Conservation (phyloP, 139 green algal genomes). For the Volvox africanus region DNA sequence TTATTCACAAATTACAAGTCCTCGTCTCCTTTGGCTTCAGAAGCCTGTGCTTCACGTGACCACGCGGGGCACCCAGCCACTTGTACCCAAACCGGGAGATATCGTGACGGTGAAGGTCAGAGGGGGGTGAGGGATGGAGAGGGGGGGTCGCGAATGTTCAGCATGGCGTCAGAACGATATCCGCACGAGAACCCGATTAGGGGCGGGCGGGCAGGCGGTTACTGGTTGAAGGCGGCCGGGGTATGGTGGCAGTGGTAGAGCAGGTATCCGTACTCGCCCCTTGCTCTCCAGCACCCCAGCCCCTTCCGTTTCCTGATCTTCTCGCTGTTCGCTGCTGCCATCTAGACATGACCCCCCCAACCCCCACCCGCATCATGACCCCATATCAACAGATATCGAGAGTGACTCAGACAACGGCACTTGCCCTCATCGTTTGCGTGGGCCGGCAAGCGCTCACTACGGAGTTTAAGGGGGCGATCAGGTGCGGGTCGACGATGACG, state of each 20-base stretch:
- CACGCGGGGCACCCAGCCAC: slow-evolving; percentile 9
- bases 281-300: too few relatives aligned
- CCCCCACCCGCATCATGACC: background rate
- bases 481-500: slow-evolving; percentile 34
- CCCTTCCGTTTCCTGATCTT: background rate
- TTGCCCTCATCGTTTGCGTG: slow-evolving; percentile 76
- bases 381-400: slow-evolving; percentile 47
- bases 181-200: too few relatives aligned
- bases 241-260: too few relatives aligned
- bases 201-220: too few relatives aligned
- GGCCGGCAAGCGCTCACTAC: slow-evolving; percentile 67
- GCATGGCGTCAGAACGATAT: too few relatives aligned
- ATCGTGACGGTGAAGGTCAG: slow-evolving; percentile 60
- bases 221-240: too few relatives aligned
- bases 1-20: too few relatives aligned
- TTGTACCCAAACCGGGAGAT: slow-evolving; percentile 62
- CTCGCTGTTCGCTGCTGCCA: too few relatives aligned
- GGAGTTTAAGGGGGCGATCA: slow-evolving; percentile 81
- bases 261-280: too few relatives aligned
- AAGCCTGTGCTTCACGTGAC: slow-evolving; percentile 53
- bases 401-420: slow-evolving; percentile 45
- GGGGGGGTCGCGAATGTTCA: too few relatives aligned
- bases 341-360: background rate
- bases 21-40: slow-evolving; percentile 10
- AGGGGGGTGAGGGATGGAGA: too few relatives aligned